phyloP scores from a whole-genome alignment of 192 early-diverging fungal genomes.

The Rhizophagus sp. region DNA sequence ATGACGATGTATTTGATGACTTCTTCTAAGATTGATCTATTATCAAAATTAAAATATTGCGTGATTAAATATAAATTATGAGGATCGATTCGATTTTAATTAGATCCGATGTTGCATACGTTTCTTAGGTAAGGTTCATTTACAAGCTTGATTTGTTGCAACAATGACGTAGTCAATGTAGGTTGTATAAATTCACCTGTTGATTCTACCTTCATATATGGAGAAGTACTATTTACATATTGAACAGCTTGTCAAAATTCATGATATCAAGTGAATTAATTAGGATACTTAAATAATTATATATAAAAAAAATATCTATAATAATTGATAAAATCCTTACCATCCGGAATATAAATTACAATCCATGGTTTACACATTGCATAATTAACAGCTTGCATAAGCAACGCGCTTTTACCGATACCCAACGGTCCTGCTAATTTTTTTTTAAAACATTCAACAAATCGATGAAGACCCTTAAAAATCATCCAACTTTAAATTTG shows the following conservation, averaged over 20 bases:
- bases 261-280: background rate
- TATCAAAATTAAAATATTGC: no score
- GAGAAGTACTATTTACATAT: conserved; percentile 46
- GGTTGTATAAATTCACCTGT: conserved; percentile 49
- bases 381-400: conserved; percentile 52
- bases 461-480: background rate
- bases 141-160: conserved; percentile 43
- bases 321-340: conserved; percentile 29
- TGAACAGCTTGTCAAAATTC: conserved; percentile 38
- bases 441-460: background rate
- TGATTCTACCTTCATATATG: conserved; percentile 42
- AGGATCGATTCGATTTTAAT: background rate
- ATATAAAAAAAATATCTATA: background rate
- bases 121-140: conserved; percentile 40
- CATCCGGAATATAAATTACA: conserved; percentile 53
- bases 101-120: conserved; percentile 14
- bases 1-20: conserved; percentile 38
- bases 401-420: conserved; percentile 49
- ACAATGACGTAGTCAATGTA: conserved; percentile 37
- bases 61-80: background rate
- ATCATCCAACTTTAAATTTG: background rate
- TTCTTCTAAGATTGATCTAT: conserved; percentile 21
- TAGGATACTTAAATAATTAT: background rate
- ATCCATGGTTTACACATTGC: conserved; percentile 47
- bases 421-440: conserved; percentile 45